Percentiles rank a stretch among this genome's conserved stretches.
Conservation (phyloP, 805 yeast genomes). For the Zygoascus flipseniorum region DNA sequence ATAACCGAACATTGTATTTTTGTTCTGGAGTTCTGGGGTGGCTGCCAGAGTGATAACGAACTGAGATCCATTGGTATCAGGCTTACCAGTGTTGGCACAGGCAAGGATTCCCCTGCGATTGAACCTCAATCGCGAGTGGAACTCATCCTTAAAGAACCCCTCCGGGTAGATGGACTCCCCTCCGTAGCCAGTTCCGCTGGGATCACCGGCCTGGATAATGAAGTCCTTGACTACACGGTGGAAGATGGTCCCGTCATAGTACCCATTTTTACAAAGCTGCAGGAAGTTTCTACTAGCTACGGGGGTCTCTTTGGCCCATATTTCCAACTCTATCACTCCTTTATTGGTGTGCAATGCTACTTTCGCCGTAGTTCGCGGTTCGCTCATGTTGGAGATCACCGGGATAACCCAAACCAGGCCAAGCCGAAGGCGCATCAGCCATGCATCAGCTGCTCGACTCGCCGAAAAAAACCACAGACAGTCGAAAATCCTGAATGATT, state of each 20-base stretch:
- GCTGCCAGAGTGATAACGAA: constrained; percentile 45
- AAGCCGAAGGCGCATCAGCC: no score
- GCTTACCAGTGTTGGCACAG: constrained; percentile 32
- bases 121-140: constrained; percentile 43
- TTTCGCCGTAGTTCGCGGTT: constrained; percentile 27
- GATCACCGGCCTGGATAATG: constrained; percentile 34
- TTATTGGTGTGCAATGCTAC: constrained; percentile 48
- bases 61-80: constrained; percentile 30
- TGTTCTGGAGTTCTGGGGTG: constrained; percentile 36
- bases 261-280: constrained; percentile 37
- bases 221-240: constrained; percentile 31
- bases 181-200: constrained; percentile 26
- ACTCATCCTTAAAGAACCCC: constrained; percentile 34
- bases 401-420: neutral
- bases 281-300: constrained; percentile 39
- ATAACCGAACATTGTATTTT: constrained; percentile 47
- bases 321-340: constrained; percentile 50
- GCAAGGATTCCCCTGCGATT: constrained; percentile 49
- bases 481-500: no score
- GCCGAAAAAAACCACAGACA: no score
- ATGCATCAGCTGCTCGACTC: no score
- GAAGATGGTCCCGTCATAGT: constrained; percentile 36
- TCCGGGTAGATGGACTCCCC: constrained; percentile 22
- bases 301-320: constrained; percentile 67
- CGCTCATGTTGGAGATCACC: neutral